Base-by-base conservation (phyloP, 257 asterid species). In the Capsicum chinense region DNA sequence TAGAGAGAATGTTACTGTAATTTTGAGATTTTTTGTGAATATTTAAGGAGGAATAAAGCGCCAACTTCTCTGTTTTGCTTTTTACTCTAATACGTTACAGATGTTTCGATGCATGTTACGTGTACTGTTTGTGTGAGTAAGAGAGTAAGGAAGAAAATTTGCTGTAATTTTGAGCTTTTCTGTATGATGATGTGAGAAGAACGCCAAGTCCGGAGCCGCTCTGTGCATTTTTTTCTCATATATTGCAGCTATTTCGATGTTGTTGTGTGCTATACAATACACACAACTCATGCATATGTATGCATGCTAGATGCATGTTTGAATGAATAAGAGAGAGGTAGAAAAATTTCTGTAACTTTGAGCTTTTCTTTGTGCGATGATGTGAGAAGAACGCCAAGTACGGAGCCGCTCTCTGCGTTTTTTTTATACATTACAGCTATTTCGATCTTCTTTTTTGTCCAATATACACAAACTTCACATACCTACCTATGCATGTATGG, bases 341-440 rank as follows among this genome's bases (percentile, higher is more conserved):
- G 33, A 26, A 26, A 26, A 26, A 26, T 26, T 26, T 26, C 33
- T 26, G 33, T 26, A 26, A 26, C 33, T 39, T 39, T 39, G 44
- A 39, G 44, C 33, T 39, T 39, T 39, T 4, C 44, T 19, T 6
- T 19, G 76, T 19, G 80, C n/a, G 80, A 47, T 73, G 59, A 73
- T 73, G 37, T 47, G 80, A 73, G 80, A 11, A n/a, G 59, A 73
- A 47, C 11, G 59, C 80, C 39, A 73, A 73, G 37, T 73, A 12
- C n/a, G 42, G 58, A 47, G 42, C 80, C 4, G 4, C 57, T 73
- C 10, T 19, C 42, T n/a, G 58, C 56, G 39, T 9, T 47, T 47
- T 48, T 19, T 59, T 52, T 42, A 48, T 19, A 48, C 59, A 48
- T 19, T 52, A 76, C 81, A 50, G 81, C 15, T 76, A 50, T 21